Percentiles rank a stretch among this genome's conserved stretches.
Conservation (phyloP, 2,329 filamentous ascomycete genomes). For the Alternaria metachromatica region DNA sequence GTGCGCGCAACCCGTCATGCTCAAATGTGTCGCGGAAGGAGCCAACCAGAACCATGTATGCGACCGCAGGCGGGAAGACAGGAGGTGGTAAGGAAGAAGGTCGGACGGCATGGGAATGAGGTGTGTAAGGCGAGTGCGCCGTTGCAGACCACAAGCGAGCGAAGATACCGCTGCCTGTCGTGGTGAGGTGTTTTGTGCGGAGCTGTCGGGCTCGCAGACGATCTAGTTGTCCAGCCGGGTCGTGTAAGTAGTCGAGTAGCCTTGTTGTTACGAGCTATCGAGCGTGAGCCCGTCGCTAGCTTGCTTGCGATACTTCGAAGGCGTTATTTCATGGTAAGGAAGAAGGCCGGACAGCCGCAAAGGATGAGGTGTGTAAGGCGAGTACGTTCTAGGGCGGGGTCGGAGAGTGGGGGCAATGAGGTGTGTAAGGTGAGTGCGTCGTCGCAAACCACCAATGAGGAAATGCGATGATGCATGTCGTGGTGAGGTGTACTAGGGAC, state of each 20-base stretch:
- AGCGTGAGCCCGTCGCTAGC: constrained; percentile 17
- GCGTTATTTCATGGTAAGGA: background rate
- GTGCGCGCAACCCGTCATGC: background rate
- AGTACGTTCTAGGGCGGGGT: background rate
- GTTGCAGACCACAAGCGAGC: background rate
- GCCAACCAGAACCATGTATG: background rate
- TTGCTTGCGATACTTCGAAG: too few relatives aligned
- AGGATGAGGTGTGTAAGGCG: background rate
- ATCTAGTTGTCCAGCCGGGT: constrained; percentile 50
- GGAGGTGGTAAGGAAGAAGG: background rate
- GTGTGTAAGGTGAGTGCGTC: background rate
- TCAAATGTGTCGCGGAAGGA: background rate
- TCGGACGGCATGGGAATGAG: background rate
- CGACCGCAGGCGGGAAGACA: background rate
- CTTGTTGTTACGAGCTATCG: constrained; percentile 31
- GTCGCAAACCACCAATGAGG: background rate
- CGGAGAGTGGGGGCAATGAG: background rate
- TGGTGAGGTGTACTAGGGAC: background rate
- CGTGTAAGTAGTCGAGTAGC: constrained; percentile 52
- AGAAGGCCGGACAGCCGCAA: background rate
- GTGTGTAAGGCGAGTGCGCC: background rate
- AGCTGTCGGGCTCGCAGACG: background rate
- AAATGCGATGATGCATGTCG: background rate
- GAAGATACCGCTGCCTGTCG: background rate
- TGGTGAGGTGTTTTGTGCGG: background rate